phyloP scores from a whole-genome alignment of 768 basidiomycete species.

The Gloeopeniophorella convolvens region DNA sequence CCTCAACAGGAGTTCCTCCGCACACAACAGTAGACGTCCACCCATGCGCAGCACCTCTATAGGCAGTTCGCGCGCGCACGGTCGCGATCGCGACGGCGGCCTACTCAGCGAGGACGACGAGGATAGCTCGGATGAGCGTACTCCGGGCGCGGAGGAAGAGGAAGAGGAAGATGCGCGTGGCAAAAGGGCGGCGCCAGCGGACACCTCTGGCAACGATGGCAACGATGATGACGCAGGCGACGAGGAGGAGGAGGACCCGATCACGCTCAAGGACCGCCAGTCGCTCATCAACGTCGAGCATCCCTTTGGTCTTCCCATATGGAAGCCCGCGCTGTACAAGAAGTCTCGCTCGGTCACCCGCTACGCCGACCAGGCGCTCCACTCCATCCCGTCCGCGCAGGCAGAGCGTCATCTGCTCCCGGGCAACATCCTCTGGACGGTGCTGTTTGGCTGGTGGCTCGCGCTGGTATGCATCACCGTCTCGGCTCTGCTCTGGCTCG shows the following conservation, averaged over 20 bases:
- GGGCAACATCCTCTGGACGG: slow-evolving; percentile 89
- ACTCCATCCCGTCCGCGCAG: slow-evolving; percentile 86
- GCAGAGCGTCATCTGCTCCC: slow-evolving; percentile 90
- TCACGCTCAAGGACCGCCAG: slow-evolving; percentile 92
- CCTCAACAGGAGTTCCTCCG: slow-evolving; percentile 46
- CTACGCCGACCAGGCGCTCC: slow-evolving; percentile 90
- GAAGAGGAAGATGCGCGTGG: slow-evolving; percentile 32
- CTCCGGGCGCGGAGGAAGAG: slow-evolving; percentile 31
- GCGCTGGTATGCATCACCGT: slow-evolving; percentile 61
- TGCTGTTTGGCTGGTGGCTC: slow-evolving; percentile 93
- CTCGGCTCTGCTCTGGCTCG: slow-evolving; percentile 58
- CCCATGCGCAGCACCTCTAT: slow-evolving; percentile 53
- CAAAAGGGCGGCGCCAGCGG: slow-evolving; percentile 30
- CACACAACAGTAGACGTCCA: slow-evolving; percentile 36
- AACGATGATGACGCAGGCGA: slow-evolving; percentile 36
- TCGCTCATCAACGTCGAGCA: slow-evolving; percentile 99
- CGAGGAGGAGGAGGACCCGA: slow-evolving; percentile 64
- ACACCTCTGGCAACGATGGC: slow-evolving; percentile 33
- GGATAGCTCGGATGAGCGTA: slow-evolving; percentile 31
- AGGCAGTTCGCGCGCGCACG: slow-evolving; percentile 52
- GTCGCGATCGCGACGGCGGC: slow-evolving; percentile 25
- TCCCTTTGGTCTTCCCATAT: slow-evolving; percentile 97
- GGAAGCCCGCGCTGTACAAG: slow-evolving; percentile 99
- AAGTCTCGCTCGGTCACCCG: slow-evolving; percentile 96
- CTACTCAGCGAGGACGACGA: slow-evolving; percentile 19